Base-by-base conservation (phyloP, 148 eudicot genomes). In the Silene latifolia region DNA sequence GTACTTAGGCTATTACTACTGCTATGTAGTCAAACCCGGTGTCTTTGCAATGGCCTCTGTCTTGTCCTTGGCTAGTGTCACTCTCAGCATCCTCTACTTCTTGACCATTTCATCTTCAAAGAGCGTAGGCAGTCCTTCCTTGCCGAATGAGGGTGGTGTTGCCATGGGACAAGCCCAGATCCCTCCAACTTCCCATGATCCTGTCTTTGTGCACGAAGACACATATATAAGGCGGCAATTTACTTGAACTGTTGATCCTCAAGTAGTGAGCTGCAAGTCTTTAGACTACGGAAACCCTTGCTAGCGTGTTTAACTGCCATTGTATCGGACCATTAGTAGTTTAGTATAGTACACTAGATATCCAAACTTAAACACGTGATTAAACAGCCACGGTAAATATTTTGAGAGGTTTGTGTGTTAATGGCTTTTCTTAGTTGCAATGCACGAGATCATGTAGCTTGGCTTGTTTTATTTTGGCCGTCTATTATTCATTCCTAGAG, bases 131-230 rank as follows among this genome's bases (percentile, higher is more conserved):
- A 72, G 29, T 73, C 76, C 86, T 27, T 44, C 78, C 80, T 77
- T 72, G 76, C 85, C 88, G 20, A 78, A 69, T 74, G 93, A 86
- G 51, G 66, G 83, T 17, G 89, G 89, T 53, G 87, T 94, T 79
- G 96, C 95, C 17, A 91, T 94, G 97, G 96, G 96, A 68, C 97
- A 90, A 42, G 87, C 97, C 18, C 89, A 89, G 66, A 77, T 84
- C 23, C 91, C 91, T 61, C 82, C 88, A 12, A 74, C 74, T 60
- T 53, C 86, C 47, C 83, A 88, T 54, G 88, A 79, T 51, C 97
- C 98, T 0, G 93, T 89, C 10, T 93, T 93, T 63, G 97, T 93
- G 77, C 98, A 94, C 63, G 93, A 94, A 85, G 98, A 94, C 79
- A 94, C 97, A 8, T 94, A 94, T 65, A 79, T 84, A 67, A 90